Percentiles rank a stretch among this genome's conserved stretches.
Conservation (phyloP, 441 rosid species). For the Erysimum cheiri region DNA sequence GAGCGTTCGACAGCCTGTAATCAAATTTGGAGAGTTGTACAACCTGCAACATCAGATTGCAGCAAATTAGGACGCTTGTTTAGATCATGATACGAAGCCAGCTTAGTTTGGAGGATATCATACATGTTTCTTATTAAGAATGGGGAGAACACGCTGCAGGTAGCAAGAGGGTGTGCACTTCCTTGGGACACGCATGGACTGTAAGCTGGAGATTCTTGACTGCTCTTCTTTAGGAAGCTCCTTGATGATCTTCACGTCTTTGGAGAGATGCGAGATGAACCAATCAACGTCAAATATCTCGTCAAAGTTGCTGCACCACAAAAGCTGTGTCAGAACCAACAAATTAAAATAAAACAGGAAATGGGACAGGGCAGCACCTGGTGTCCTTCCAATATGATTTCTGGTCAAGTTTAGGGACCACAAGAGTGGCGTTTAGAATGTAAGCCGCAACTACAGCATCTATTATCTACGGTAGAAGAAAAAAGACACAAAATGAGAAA, state of each 20-base stretch:
- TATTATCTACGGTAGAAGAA: constrained; percentile 53
- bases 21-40: constrained; percentile 78
- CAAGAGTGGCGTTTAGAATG: constrained; percentile 71
- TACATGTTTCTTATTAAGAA: constrained; percentile 66
- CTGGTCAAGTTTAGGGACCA: constrained; percentile 70
- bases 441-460: constrained; percentile 77
- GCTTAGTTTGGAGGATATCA: constrained; percentile 30
- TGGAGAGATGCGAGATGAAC: constrained; percentile 63
- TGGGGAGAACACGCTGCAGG: constrained; percentile 60
- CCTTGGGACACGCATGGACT: constrained; percentile 68
- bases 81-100: not conserved
- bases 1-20: constrained; percentile 67
- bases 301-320: constrained; percentile 63
- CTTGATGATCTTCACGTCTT: constrained; percentile 64
- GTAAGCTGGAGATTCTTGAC: constrained; percentile 50
- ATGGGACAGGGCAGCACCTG: constrained; percentile 47
- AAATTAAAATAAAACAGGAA: not conserved
- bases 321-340: constrained; percentile 30
- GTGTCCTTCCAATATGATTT: constrained; percentile 74
- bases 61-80: constrained; percentile 4
- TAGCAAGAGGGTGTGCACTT: constrained; percentile 72
- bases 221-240: constrained; percentile 54
- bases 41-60: constrained; percentile 49
- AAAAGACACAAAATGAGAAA: not conserved
- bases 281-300: constrained; percentile 66